A percentile compares a stretch with the other conserved stretches of the same genome.
These are phyloP conservation scores for Postia placenta DNA, from an alignment of 768 basidiomycete species.

Conservation along the genomic window DNA sequence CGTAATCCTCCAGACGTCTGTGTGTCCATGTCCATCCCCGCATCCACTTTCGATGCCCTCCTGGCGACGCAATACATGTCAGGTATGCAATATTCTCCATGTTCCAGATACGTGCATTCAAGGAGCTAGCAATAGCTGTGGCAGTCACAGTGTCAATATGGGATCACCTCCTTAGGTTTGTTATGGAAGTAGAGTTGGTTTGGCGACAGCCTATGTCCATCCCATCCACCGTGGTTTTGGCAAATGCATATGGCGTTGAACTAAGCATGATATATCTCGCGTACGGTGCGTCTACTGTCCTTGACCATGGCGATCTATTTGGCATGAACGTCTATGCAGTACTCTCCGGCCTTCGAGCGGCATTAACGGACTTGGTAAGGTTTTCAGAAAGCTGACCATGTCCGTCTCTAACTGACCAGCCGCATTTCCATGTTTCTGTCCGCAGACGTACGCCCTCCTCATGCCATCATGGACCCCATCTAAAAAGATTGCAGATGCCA, in stretches of 20 bases:
- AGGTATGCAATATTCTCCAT: too few species aligned
- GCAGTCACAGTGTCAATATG: background rate
- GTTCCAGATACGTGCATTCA: background rate
- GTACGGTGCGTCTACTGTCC: background rate
- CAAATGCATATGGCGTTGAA: background rate
- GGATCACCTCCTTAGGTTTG: background rate
- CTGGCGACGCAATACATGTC: too few species aligned
- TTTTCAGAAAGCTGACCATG: too few species aligned
- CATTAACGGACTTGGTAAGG: background rate
- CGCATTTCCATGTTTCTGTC: too few species aligned
- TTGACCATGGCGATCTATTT: too few species aligned
- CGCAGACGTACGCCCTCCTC: too few species aligned
- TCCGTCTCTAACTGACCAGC: too few species aligned
- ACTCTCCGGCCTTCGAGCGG: background rate
- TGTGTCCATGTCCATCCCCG: too few species aligned
- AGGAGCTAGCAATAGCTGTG: background rate
- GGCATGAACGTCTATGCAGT: background rate
- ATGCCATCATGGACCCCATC: too few species aligned
- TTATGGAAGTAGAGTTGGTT: background rate
- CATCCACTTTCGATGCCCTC: too few species aligned
- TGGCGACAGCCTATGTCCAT: conserved; percentile 2
- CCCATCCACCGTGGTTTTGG: background rate
- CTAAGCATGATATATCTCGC: conserved; percentile 1
- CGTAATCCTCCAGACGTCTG: too few species aligned
- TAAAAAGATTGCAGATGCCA: background rate